Evolutionary conservation across 306 rosid species (phyloP).

Genomic region (Malus sieversii): DNA sequence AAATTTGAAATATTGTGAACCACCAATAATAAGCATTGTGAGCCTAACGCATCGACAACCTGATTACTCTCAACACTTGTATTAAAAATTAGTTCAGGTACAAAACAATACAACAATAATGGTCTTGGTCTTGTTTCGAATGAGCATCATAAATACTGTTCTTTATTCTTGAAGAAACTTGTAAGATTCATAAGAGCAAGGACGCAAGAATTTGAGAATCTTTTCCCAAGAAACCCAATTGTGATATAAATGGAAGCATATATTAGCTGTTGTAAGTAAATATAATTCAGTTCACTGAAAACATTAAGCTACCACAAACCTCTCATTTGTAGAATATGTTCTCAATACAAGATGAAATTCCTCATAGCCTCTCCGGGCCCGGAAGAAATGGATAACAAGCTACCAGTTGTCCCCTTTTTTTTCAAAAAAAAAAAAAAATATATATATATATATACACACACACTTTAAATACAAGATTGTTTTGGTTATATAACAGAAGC

Average conservation of each 20-base stretch:
- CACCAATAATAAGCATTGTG: too few relatives aligned
- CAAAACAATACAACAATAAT: background rate
- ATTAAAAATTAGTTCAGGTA: background rate
- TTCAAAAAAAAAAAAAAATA: too few relatives aligned
- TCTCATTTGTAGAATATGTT: slow-evolving; percentile 13
- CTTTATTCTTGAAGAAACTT: background rate
- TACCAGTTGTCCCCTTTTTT: too few relatives aligned
- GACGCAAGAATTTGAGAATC: background rate
- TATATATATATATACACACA: too few relatives aligned
- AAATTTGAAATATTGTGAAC: too few relatives aligned
- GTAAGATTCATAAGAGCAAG: background rate
- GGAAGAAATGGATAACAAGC: too few relatives aligned
- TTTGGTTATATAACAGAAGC: background rate
- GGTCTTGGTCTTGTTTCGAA: background rate
- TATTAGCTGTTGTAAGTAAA: background rate
- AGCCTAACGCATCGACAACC: too few relatives aligned
- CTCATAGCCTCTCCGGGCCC: too few relatives aligned
- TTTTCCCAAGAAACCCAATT: background rate
- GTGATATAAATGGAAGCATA: background rate
- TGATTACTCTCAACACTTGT: too few relatives aligned
- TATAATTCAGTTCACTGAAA: background rate
- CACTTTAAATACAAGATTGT: background rate
- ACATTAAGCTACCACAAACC: background rate
- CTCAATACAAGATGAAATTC: too few relatives aligned
- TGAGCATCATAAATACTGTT: background rate